Evolutionary conservation across 768 basidiomycete species (phyloP), one percentile per base, ranked within the genome.

Genomic region (Boletus rubescentipes): DNA sequence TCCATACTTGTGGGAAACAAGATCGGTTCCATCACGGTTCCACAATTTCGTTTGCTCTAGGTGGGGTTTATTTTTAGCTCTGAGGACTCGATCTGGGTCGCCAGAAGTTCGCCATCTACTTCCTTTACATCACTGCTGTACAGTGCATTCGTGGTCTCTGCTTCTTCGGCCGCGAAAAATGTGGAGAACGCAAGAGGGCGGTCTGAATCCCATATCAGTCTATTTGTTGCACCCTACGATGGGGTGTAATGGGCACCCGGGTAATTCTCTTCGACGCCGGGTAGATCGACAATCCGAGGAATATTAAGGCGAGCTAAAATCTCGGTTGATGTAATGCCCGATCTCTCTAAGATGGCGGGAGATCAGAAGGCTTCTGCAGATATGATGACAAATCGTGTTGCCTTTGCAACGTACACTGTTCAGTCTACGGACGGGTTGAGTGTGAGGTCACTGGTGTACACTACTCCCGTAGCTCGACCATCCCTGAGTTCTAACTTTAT

Each of bases 211-310:
- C 23, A 9, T 6, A 23, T 53, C 29, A 11, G 11, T 42, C 6
- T n/a, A 11, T 36, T 29, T 12, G 16, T 31, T 26, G 11, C 12
- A 11, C 7, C 12, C n/a, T 7, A 35, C 31, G 16, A 23, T 26
- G 1, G 37, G 10, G 5, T 16, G 10, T 40, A 36, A 23, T n/a
- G 49, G 63, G 38, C 46, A 79, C 82, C 82, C 67, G 77, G 74
- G 51, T 80, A 82, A 58, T 89, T 80, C 61, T 87, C 84, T 18
- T 89, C 89, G 2, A 92, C 89, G 16, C 85, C 86, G 1, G 88
- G 87, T 14, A 91, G 78, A 49, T 89, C 82, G 14, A 87, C 75
- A 26, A 82, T 46, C 53, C 75, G 72, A 8, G 69, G 59, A 31
- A 92, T 78, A 11, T 73, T 75, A 48, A 79, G 70, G 32, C 69